Evolutionary conservation across 2,329 filamentous ascomycete species (phyloP), one percentile per base, ranked within the genome.

Genomic region (Cladosporium oxysporum): DNA sequence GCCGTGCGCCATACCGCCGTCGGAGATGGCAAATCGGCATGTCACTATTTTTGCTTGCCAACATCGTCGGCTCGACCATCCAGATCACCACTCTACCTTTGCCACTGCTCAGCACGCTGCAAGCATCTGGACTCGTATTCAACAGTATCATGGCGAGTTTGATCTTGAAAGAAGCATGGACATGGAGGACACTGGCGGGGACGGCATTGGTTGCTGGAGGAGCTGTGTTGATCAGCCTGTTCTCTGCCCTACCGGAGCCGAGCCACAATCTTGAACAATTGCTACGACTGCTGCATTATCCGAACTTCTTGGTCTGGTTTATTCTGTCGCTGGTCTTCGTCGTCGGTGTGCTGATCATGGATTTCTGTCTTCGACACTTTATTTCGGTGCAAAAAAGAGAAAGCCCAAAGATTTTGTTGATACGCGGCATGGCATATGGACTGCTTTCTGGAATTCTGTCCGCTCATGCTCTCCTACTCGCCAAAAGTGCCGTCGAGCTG

Each of bases 81-180:
- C 95, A 99, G 80, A 98, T 99, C 76, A 97, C 95, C 33, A 97
- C 94, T 0, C 84, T 99, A 53, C 95, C 95, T 18, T 84, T 99
- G 26, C 95, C 95, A 23, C 93, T 99, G 6, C 86, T 99, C 37
- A 98, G 94, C 65, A 97, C 95, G 1, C 83, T 99, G 44, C 95
- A 99, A 81, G 94, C 94, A 21, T 96, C 94, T 3, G 95, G 95
- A 53, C 85, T 99, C 64, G 95, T 99, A 68, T 99, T 99, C 84
- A 99, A 99, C 83, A 97, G 94, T 66, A 92, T 98, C 78, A 97
- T 96, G 84, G 95, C 95, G 68, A 96, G 93, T 53, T 82, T 98
- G 66, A 92, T 98, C 74, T 86, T 99, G 58, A 90, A 91, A 74
- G 94, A 99, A 79, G 92, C 93, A 5, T 99, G 98, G 79, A 98